phyloP scores from a whole-genome alignment of 805 yeast species.

The Metschnikowia arizonensis region DNA sequence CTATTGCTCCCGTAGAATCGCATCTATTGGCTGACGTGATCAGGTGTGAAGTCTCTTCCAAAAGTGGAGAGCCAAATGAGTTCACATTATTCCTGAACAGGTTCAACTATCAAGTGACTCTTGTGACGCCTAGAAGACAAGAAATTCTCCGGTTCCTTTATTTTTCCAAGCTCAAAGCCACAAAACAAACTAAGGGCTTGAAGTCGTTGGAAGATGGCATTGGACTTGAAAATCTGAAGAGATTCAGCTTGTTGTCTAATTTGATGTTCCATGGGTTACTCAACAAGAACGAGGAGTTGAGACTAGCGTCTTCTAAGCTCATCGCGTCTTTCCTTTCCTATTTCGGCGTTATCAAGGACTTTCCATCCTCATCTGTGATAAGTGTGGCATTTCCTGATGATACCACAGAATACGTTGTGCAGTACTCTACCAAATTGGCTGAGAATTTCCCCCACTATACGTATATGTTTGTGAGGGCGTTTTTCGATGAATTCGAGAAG shows the following conservation, averaged over 20 bases:
- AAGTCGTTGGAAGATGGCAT: constrained; percentile 41
- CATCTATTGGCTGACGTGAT: constrained; percentile 30
- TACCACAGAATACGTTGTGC: constrained; percentile 54
- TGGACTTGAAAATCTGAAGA: constrained; percentile 32
- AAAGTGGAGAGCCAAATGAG: constrained; percentile 24
- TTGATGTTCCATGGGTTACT: constrained; percentile 66
- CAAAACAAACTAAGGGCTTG: constrained; percentile 29
- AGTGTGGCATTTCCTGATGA: constrained; percentile 66
- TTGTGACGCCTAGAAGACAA: constrained; percentile 34
- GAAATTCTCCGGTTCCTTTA: constrained; percentile 71
- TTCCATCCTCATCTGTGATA: constrained; percentile 49
- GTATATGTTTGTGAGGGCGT: constrained; percentile 54
- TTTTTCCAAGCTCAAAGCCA: constrained; percentile 55
- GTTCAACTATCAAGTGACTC: constrained; percentile 24
- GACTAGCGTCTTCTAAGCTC: constrained; percentile 59
- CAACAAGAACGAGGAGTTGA: constrained; percentile 53
- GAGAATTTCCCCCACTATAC: constrained; percentile 54
- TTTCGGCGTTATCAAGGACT: constrained; percentile 46
- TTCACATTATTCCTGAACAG: constrained; percentile 32
- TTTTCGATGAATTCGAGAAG: constrained; percentile 40
- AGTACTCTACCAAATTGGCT: constrained; percentile 57
- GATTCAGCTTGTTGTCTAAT: constrained; percentile 60
- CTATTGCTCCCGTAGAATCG: constrained; percentile 34
- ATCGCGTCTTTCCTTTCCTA: constrained; percentile 58
- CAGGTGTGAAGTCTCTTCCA: constrained; percentile 33